phyloP scores from a whole-genome alignment of 345 rosid species.

The Cochlearia excelsa region DNA sequence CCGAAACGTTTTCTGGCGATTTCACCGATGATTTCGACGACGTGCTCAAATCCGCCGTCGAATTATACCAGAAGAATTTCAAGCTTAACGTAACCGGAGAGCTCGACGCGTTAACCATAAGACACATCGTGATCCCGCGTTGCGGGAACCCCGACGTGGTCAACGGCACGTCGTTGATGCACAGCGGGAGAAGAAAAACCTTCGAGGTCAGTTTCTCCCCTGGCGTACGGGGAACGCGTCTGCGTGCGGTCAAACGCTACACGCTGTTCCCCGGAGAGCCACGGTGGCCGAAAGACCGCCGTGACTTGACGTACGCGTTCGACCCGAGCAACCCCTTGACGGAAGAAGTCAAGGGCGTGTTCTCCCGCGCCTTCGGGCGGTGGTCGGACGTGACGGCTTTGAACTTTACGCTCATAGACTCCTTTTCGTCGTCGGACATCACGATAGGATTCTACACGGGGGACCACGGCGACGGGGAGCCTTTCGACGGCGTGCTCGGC shows the following conservation, averaged over 20 bases:
- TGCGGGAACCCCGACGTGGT: conserved; percentile 89
- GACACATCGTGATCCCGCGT: conserved; percentile 61
- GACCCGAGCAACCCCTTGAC: conserved; percentile 42
- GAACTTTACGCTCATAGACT: conserved; percentile 51
- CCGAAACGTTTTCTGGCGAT: conserved; percentile 35
- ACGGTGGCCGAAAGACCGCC: conserved; percentile 53
- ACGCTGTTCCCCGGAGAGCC: conserved; percentile 70
- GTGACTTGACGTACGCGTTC: conserved; percentile 67
- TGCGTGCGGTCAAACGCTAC: conserved; percentile 62
- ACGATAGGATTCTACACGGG: conserved; percentile 67
- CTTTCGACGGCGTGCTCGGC: conserved; percentile 83
- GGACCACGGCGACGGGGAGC: conserved; percentile 91
- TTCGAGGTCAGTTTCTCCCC: conserved; percentile 37
- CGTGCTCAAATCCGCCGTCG: conserved; percentile 54
- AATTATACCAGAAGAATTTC: conserved; percentile 71
- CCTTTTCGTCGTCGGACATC: conserved; percentile 47
- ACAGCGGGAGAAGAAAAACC: conserved; percentile 42
- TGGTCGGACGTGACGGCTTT: conserved; percentile 72
- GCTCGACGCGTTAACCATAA: conserved; percentile 59
- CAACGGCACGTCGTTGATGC: conserved; percentile 81
- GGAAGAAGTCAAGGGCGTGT: conserved; percentile 53
- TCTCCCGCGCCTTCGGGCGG: conserved; percentile 61
- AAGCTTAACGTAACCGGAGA: conserved; percentile 66
- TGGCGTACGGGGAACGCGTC: conserved; percentile 6
- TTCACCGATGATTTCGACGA: conserved; percentile 74